These are phyloP conservation scores for Raffaelea deltoideospora DNA, from an alignment of 2,329 filamentous ascomycete genomes.

Conservation along the genomic window DNA sequence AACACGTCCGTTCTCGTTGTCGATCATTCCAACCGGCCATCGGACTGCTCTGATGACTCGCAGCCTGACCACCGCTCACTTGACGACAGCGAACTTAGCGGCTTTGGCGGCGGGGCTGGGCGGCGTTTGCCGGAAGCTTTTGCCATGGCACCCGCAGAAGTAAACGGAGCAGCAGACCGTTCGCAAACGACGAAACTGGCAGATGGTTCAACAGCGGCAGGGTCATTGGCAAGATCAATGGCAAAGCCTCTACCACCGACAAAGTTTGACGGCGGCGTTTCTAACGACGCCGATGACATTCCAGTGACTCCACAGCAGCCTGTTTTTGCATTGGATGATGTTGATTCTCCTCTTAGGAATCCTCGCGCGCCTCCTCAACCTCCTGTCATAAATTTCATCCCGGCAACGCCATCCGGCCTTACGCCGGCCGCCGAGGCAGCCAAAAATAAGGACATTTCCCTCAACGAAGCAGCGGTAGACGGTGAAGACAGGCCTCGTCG, in stretches of 20 bases:
- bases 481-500: constrained; percentile 18
- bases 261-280: too few species aligned
- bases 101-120: too few species aligned
- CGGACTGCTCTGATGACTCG: constrained; percentile 24
- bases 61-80: constrained; percentile 6
- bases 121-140: too few species aligned
- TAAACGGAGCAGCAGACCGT: too few species aligned
- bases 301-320: constrained; percentile 39
- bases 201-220: too few species aligned
- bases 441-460: constrained; percentile 37
- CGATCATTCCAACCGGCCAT: constrained; percentile 36
- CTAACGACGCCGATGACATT: too few species aligned
- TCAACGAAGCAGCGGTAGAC: not conserved
- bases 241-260: too few species aligned
- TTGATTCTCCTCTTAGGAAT: constrained; percentile 48
- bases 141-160: too few species aligned
- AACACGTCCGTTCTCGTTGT: constrained; percentile 49
- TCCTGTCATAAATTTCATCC: constrained; percentile 39
- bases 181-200: too few species aligned
- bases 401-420: constrained; percentile 44
- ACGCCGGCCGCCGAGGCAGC: constrained; percentile 39
- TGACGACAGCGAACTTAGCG: too few species aligned
- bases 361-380: constrained; percentile 43
- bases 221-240: too few species aligned
- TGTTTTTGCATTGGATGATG: constrained; percentile 31